Evolutionary conservation across 2,329 filamentous ascomycete species (phyloP).

Genomic region (Penicillium sp.): DNA sequence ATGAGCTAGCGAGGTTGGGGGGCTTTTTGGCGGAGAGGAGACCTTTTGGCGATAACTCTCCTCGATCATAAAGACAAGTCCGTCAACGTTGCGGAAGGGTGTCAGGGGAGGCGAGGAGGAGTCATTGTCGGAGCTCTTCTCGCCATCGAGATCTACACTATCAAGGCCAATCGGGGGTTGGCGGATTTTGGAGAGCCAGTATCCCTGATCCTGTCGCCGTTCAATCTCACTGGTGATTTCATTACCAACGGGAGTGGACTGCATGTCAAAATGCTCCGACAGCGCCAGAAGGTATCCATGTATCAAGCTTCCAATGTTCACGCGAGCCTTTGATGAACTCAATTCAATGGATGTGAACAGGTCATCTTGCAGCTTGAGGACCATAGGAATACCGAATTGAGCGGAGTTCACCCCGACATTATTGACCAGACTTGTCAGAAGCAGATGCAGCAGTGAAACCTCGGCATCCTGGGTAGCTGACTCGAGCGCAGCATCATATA

Average conservation of each 20-base stretch:
- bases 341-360: constrained; percentile 46
- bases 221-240: constrained; percentile 73
- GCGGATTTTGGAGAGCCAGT: constrained; percentile 74
- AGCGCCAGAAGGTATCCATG: constrained; percentile 86
- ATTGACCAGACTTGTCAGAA: constrained; percentile 69
- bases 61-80: constrained; percentile 71
- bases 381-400: constrained; percentile 78
- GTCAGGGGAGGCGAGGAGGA: constrained; percentile 53
- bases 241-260: constrained; percentile 63
- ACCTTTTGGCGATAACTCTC: constrained; percentile 63
- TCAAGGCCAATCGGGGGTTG: constrained; percentile 65
- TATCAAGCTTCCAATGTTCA: constrained; percentile 76
- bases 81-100: constrained; percentile 70
- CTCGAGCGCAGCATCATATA: constrained; percentile 85
- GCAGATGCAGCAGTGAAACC: constrained; percentile 69
- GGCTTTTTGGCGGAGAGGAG: constrained; percentile 63
- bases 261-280: constrained; percentile 72
- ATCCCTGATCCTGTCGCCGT: constrained; percentile 65
- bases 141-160: constrained; percentile 55
- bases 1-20: constrained; percentile 65
- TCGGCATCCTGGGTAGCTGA: constrained; percentile 69
- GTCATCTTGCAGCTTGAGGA: constrained; percentile 82
- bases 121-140: constrained; percentile 30
- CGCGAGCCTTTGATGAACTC: constrained; percentile 59
- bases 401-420: constrained; percentile 78